Evolutionary conservation across 768 basidiomycete genomes (phyloP).

Genomic region (Rossbeevera mucosa): DNA sequence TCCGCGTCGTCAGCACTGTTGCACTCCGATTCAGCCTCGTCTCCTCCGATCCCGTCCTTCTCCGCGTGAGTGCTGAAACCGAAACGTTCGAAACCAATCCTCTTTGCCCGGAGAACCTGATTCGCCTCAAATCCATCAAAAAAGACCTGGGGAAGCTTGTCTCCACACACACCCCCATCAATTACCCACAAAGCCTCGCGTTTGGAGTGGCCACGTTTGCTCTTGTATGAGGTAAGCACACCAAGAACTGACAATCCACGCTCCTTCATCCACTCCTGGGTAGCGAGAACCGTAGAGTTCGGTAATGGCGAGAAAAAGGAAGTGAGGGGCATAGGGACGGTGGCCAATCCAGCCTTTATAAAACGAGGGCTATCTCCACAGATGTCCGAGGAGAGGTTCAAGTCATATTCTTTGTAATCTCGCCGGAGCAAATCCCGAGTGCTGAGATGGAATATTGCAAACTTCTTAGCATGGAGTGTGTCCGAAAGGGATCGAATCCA

Average conservation of each 20-base stretch:
- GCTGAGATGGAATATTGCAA: constrained; percentile 59
- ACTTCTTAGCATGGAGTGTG: constrained; percentile 53
- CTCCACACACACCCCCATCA: constrained; percentile 31
- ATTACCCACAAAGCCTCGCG: constrained; percentile 68
- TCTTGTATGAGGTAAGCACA: constrained; percentile 69
- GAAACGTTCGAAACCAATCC: constrained; percentile 25
- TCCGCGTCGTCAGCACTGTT: constrained; percentile 13
- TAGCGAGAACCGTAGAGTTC: constrained; percentile 5
- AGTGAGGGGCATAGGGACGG: constrained; percentile 70
- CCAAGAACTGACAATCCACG: constrained; percentile 66
- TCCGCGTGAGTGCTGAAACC: constrained; percentile 10
- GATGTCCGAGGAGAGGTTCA: constrained; percentile 36
- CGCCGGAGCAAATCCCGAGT: constrained; percentile 78
- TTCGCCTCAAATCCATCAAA: constrained; percentile 58
- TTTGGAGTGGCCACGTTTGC: constrained; percentile 49
- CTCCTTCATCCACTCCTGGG: constrained; percentile 61
- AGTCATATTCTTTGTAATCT: constrained; percentile 90
- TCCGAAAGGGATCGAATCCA: constrained; percentile 46
- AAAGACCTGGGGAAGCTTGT: constrained; percentile 37
- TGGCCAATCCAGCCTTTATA: constrained; percentile 72
- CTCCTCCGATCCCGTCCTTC: constrained; percentile 12
- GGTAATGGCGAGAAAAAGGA: constrained; percentile 33
- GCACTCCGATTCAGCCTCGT: constrained; percentile 8
- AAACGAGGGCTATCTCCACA: constrained; percentile 24
- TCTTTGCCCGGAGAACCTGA: constrained; percentile 48